These are phyloP conservation scores for Diaporthe destruens DNA, from an alignment of 2,329 filamentous ascomycete genomes.

Conservation along the genomic window DNA sequence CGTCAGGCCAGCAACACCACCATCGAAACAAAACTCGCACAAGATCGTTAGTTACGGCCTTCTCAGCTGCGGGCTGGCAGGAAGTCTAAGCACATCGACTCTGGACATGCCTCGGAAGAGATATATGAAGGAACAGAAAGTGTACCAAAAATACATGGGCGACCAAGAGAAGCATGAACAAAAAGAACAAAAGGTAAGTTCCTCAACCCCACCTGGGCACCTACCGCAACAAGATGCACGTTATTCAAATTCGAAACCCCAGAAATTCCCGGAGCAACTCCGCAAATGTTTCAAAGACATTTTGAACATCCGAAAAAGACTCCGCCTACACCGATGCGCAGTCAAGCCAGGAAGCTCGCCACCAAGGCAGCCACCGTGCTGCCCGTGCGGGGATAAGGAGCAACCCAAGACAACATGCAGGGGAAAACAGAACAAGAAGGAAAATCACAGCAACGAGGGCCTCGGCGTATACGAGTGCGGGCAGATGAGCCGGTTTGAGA, in stretches of 20 bases:
- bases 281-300: background rate
- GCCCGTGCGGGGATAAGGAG: background rate
- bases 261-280: background rate
- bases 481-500: no score
- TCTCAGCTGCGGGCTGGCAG: background rate
- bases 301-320: background rate
- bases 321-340: background rate
- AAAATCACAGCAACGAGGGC: background rate
- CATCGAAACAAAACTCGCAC: background rate
- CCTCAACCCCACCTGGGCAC: background rate
- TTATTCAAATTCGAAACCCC: background rate
- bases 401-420: background rate
- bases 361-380: background rate
- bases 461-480: background rate
- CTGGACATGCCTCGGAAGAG: background rate
- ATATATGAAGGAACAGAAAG: background rate
- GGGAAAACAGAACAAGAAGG: background rate
- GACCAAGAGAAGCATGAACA: background rate
- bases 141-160: background rate
- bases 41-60: background rate
- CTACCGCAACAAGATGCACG: background rate
- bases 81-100: background rate
- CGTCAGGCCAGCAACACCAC: background rate
- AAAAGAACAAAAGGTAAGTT: background rate
- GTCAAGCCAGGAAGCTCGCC: background rate